Conservation (phyloP, 23 red algal genomes). For the Gracilariopsis chorda region DNA sequence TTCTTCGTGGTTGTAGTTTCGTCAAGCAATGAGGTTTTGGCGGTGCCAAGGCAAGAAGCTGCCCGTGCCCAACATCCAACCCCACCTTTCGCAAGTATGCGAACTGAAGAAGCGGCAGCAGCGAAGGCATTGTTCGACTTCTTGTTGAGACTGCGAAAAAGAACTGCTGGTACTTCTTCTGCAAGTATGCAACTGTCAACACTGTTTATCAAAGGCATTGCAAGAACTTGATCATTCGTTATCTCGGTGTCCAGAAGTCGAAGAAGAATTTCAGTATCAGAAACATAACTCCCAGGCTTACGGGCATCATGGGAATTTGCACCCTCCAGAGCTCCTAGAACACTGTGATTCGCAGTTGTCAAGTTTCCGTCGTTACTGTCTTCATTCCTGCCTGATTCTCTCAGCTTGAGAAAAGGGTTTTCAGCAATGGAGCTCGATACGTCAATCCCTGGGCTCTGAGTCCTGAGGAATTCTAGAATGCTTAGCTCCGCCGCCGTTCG, state of each 20-base stretch:
- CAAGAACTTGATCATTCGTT: not conserved
- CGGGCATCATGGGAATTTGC: not conserved
- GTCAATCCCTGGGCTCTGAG: not conserved
- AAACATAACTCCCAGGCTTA: not conserved
- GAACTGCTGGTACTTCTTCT: slow-evolving; percentile 27
- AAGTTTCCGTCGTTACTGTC: not conserved
- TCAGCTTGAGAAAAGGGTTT: not conserved
- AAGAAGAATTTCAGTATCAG: not conserved
- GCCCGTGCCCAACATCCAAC: slow-evolving; percentile 51
- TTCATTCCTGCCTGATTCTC: too few species aligned
- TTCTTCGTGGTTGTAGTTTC: not conserved
- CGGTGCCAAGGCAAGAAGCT: slow-evolving; percentile 45
- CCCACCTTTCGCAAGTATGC: slow-evolving; percentile 22
- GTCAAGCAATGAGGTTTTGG: not conserved
- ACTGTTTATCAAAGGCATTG: not conserved
- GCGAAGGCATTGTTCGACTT: slow-evolving; percentile 1
- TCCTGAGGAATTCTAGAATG: slow-evolving; percentile 21
- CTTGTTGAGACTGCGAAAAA: slow-evolving; percentile 6
- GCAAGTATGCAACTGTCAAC: slow-evolving; percentile 9
- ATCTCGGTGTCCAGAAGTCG: not conserved
- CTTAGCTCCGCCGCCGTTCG: not conserved
- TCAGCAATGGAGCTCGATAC: not conserved
- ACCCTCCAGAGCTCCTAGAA: not conserved
- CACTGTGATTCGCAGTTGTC: not conserved
- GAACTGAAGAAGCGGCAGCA: slow-evolving; percentile 14